Base-by-base conservation (phyloP, 1,284 basidiomycete species). In the Malassezia yamatoensis region DNA sequence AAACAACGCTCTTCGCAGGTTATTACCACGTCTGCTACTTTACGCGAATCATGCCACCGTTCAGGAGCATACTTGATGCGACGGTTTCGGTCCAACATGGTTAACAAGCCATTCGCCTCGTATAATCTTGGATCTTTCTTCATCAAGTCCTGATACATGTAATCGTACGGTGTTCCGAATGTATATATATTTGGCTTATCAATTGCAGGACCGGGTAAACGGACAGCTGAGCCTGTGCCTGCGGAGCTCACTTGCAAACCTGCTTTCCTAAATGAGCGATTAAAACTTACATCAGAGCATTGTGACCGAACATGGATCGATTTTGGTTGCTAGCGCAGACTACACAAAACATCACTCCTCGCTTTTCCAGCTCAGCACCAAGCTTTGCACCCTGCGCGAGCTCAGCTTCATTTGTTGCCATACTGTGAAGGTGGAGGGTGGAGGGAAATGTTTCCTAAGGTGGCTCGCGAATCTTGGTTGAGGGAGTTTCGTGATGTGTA, bases 1-100 rank as follows among this genome's bases (percentile, higher is more conserved):
- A 90, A 99, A 77, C 94, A 99, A 54, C 93, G 82, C 76, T 99
- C 94, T 78, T 98, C 94, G 76, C 94, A 99, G 3, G 94, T 99
- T 65, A 99, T 94, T 13, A 99, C 93, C 13, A 99, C 81, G 74
- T 99, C 94, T 6, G 88, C 88, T 11, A 89, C 80, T 1, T 84
- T 83, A 68, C 80, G 85, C 53, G 82, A 85, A 52, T 96, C 91
- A 68, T 98, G 93, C 90, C 91, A 99, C 62, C 90, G 82, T 74
- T 99, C 90, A 35, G 94, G 94, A 8, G 93, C 91, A 4, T 80
- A 75, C 76, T 99, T 99, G 59, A 98, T 82, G 58, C 84, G 83
- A 58, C 94, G 79, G 78, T 99, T 99, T 39, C 94, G 83, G 75
- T 98, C 94, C 34, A 99, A 79, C 94, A 99, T 99, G 58, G 87